Conservation (phyloP, 176 grass and related monocot species). For the Poa annua region DNA sequence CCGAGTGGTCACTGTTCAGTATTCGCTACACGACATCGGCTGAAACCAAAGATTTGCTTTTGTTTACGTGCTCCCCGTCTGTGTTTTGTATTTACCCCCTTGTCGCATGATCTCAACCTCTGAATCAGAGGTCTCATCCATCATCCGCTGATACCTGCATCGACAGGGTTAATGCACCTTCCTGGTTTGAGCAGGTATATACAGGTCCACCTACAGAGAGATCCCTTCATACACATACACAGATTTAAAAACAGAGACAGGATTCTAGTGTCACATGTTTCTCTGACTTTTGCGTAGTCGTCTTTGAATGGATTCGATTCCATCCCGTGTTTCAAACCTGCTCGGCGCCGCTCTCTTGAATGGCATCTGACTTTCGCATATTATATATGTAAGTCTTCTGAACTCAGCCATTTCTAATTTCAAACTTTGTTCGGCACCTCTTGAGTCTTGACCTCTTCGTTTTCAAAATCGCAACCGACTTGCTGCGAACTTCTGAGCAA, state of each 20-base stretch:
- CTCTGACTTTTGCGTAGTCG: not conserved
- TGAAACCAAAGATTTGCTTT: not conserved
- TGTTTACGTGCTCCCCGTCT: not conserved
- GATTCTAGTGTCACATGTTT: not conserved
- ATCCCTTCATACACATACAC: not conserved
- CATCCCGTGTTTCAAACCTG: not conserved
- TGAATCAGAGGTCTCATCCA: too few species aligned
- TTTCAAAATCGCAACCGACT: not conserved
- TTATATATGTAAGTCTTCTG: not conserved
- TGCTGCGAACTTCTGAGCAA: not conserved
- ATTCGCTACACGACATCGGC: not conserved
- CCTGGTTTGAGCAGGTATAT: not conserved
- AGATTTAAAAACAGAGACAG: not conserved
- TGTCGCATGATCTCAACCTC: too few species aligned
- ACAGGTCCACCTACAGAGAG: not conserved
- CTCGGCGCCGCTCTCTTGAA: not conserved
- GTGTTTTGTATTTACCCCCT: not conserved
- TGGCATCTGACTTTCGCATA: not conserved
- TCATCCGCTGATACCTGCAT: too few species aligned
- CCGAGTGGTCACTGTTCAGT: not conserved
- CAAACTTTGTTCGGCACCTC: not conserved
- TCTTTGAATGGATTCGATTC: constrained; percentile 14
- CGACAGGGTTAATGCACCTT: too few species aligned
- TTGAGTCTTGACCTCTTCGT: not conserved
- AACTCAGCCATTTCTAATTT: not conserved